Evolutionary conservation across 805 yeast species (phyloP).

Genomic region (Kuraishia cidri): DNA sequence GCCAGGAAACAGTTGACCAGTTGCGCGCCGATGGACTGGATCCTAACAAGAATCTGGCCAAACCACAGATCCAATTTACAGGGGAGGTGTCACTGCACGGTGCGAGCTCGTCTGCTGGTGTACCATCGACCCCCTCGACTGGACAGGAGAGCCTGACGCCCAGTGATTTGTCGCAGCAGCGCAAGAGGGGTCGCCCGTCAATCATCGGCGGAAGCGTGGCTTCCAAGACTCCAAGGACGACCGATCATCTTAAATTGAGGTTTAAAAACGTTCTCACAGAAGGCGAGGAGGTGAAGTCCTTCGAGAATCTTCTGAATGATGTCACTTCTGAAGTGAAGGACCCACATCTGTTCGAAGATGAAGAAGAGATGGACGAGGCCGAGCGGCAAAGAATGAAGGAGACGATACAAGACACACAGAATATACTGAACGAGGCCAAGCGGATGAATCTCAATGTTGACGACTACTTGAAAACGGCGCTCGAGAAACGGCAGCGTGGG

Average conservation of each 20-base stretch:
- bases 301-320: constrained; percentile 19
- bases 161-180: background rate
- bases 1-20: constrained; percentile 25
- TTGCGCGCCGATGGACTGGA: constrained; percentile 27
- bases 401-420: constrained; percentile 3
- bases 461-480: constrained; percentile 5
- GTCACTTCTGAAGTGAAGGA: constrained; percentile 21
- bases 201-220: background rate
- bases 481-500: constrained; percentile 4
- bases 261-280: constrained; percentile 4
- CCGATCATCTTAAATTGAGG: constrained; percentile 5
- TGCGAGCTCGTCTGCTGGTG: background rate
- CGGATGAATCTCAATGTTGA: constrained; percentile 6
- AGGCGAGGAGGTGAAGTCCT: constrained; percentile 3
- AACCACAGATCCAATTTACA: constrained; percentile 23
- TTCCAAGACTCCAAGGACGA: constrained; percentile 9
- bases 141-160: background rate
- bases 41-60: constrained; percentile 29
- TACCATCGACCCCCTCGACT: constrained; percentile 1
- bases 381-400: constrained; percentile 4
- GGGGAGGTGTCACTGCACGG: constrained; percentile 1
- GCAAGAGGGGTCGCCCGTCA: constrained; percentile 2
- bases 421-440: constrained; percentile 6
- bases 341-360: constrained; percentile 30
- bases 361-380: constrained; percentile 9